Evolutionary conservation across 306 rosid genomes (phyloP).

Genomic region (Fragaria iinumae): DNA sequence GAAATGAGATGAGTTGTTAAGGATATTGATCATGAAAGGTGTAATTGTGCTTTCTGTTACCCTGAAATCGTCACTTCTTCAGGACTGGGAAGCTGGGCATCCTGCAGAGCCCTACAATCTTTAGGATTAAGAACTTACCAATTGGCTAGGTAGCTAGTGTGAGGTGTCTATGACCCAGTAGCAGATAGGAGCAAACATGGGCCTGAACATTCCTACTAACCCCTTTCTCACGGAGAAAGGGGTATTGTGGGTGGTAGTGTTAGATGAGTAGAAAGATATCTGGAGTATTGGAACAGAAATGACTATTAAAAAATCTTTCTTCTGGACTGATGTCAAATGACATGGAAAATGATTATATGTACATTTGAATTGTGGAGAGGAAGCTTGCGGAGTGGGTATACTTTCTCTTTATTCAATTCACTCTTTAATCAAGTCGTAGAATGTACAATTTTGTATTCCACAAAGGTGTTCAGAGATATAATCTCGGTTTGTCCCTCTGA

Average conservation of each 20-base stretch:
- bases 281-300: not conserved
- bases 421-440: not conserved
- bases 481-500: not conserved
- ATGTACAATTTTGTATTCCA: not conserved
- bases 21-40: not conserved
- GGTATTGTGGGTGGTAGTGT: not conserved
- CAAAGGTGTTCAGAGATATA: not conserved
- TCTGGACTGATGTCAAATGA: constrained; percentile 4
- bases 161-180: not conserved
- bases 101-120: not conserved
- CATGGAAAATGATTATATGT: not conserved
- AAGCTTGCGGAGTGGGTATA: not conserved
- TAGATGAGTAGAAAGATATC: not conserved
- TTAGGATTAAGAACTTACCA: not conserved
- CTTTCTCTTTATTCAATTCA: not conserved
- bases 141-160: not conserved
- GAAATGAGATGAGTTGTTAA: not conserved
- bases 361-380: not conserved
- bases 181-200: not conserved
- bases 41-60: not conserved
- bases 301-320: not conserved
- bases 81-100: not conserved
- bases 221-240: not conserved
- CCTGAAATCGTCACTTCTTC: not conserved
- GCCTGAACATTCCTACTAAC: not conserved